phyloP scores from a whole-genome alignment of 257 asterid species.

The Penstemon davidsonii region DNA sequence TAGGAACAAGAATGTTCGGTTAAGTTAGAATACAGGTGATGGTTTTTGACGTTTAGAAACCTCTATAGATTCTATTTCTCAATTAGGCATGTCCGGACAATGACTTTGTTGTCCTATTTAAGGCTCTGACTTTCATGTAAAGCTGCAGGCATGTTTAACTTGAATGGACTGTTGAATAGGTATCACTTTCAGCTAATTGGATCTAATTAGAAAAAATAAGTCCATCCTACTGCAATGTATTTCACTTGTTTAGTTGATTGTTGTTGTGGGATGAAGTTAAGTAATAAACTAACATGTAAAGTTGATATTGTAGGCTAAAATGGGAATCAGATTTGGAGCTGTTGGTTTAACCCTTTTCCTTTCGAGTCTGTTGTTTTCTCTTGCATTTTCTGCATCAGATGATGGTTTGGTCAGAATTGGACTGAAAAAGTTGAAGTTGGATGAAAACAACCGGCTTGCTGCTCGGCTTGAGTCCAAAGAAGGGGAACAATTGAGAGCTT shows the following conservation, averaged over 20 bases:
- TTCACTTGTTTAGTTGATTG: neutral
- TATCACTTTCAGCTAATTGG: neutral
- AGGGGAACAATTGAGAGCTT: constrained; percentile 40
- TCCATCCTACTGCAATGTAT: neutral
- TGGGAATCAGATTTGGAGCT: constrained; percentile 47
- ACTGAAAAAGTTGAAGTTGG: constrained; percentile 64
- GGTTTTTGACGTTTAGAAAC: neutral
- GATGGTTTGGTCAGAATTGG: constrained; percentile 76
- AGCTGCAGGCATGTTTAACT: neutral
- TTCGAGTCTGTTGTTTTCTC: constrained; percentile 50
- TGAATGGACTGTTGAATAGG: neutral
- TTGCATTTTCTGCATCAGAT: constrained; percentile 49
- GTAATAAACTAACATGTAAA: constrained; percentile 3
- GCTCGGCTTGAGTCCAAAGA: constrained; percentile 55
- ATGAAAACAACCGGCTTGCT: constrained; percentile 57
- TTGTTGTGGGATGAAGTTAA: neutral
- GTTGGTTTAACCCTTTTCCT: constrained; percentile 43
- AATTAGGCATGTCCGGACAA: neutral
- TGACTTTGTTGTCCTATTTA: neutral
- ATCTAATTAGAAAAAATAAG: too few relatives aligned
- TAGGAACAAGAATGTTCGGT: neutral
- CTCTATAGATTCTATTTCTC: neutral
- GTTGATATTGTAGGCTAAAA: constrained; percentile 42
- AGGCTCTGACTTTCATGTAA: neutral
- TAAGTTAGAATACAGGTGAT: neutral